Conservation (phyloP, 352 stramenopile species). For the Globisporangium okanoganense region DNA sequence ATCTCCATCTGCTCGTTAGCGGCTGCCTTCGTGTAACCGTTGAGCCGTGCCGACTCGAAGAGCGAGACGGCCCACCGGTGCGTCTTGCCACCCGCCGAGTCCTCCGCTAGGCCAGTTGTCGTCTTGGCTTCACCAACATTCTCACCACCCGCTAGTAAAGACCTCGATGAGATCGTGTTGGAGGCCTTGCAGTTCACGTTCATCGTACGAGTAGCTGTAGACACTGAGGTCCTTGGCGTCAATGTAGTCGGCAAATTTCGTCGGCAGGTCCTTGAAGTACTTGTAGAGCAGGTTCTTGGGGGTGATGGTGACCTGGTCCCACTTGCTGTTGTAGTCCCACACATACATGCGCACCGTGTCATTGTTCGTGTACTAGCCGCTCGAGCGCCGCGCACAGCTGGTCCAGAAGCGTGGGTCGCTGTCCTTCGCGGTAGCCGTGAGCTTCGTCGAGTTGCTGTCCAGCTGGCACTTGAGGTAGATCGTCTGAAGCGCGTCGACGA, state of each 20-base stretch:
- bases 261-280: conserved; percentile 63
- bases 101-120: conserved; percentile 10
- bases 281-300: conserved; percentile 42
- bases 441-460: conserved; percentile 12
- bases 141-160: conserved; percentile 1
- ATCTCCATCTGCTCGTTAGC: conserved; percentile 52
- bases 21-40: conserved; percentile 33
- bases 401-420: conserved; percentile 32
- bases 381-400: conserved; percentile 21
- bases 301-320: conserved; percentile 32
- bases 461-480: conserved; percentile 58
- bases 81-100: conserved; percentile 25
- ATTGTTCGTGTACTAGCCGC: conserved; percentile 13
- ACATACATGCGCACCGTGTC: conserved; percentile 30
- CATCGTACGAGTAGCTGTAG: conserved; percentile 69
- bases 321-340: conserved; percentile 16
- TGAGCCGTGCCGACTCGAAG: conserved; percentile 40
- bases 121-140: background rate
- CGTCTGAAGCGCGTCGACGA: conserved; percentile 39
- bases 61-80: conserved; percentile 43
- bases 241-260: conserved; percentile 25
- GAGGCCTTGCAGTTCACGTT: conserved; percentile 38
- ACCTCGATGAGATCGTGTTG: conserved; percentile 25
- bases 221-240: conserved; percentile 44
- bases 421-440: conserved; percentile 24